phyloP scores from a whole-genome alignment of 2,329 filamentous ascomycete species.

The Fusarium sp. region DNA sequence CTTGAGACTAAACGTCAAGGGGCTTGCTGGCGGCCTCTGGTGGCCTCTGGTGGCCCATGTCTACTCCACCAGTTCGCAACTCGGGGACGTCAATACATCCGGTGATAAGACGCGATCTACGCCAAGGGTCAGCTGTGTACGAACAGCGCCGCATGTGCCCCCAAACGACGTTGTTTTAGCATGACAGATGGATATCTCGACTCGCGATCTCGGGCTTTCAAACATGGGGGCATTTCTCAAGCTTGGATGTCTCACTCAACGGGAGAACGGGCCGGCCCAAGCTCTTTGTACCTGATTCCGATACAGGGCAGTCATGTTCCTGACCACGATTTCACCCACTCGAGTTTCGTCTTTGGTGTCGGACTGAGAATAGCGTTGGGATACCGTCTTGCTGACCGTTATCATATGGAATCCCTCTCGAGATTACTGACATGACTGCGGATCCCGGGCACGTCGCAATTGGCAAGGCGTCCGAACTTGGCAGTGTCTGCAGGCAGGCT shows the following conservation, averaged over 20 bases:
- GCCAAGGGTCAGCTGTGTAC: conserved; percentile 8
- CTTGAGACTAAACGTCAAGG: neutral
- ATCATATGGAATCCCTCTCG: neutral
- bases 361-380: neutral
- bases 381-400: neutral
- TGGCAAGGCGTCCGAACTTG: neutral
- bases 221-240: neutral
- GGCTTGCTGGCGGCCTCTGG: neutral
- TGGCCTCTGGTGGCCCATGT: neutral
- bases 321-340: neutral
- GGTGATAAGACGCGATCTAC: conserved; percentile 26
- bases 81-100: neutral
- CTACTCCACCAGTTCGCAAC: neutral
- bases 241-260: neutral
- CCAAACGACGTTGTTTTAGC: conserved; percentile 1
- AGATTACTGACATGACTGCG: neutral
- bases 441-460: neutral
- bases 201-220: conserved; percentile 4
- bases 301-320: neutral
- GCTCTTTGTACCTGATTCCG: neutral
- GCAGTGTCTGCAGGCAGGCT: neutral
- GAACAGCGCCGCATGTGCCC: conserved; percentile 12
- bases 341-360: neutral
- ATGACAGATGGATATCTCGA: neutral
- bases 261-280: conserved; percentile 20